Evolutionary conservation across 1,284 basidiomycete genomes (phyloP).

Genomic region (Mrakiaceae sp.): DNA sequence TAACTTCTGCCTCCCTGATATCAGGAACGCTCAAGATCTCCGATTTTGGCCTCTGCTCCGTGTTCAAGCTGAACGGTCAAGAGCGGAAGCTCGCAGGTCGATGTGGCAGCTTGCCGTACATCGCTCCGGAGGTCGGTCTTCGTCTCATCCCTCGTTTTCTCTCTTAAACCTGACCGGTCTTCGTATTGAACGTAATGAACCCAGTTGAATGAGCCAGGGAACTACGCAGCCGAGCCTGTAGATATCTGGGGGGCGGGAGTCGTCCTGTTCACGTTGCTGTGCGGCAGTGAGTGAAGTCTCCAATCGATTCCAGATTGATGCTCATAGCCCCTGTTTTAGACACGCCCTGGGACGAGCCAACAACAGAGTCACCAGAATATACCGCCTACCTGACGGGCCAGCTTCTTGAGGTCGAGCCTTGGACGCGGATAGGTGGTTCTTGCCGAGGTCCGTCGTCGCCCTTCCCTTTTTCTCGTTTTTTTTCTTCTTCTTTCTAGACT

Average conservation of each 20-base stretch:
- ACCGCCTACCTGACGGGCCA: constrained; percentile 60
- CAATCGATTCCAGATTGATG: background rate
- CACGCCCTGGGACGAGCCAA: constrained; percentile 97
- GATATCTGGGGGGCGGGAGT: constrained; percentile 95
- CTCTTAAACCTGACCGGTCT: background rate
- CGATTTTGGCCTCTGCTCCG: constrained; percentile 88
- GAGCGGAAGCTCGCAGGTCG: constrained; percentile 66
- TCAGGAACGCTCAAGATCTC: constrained; percentile 65
- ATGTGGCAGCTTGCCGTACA: constrained; percentile 90
- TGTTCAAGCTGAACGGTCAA: constrained; percentile 80
- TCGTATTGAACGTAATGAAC: constrained; percentile 17
- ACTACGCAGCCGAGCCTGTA: constrained; percentile 83
- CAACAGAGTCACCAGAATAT: constrained; percentile 65
- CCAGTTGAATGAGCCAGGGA: constrained; percentile 30
- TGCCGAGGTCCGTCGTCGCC: constrained; percentile 46
- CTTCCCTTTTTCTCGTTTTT: background rate
- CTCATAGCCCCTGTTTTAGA: constrained; percentile 41
- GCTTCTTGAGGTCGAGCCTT: constrained; percentile 67
- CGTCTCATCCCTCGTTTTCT: no score
- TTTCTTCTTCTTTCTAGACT: background rate
- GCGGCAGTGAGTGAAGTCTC: constrained; percentile 57
- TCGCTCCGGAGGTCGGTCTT: constrained; percentile 70
- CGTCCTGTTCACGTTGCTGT: constrained; percentile 85
- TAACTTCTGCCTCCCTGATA: background rate
- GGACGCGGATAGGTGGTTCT: constrained; percentile 56